Evolutionary conservation across 352 stramenopile genomes (phyloP), one percentile per base, ranked within the genome.

Genomic region (Plasmopara halstedii): DNA sequence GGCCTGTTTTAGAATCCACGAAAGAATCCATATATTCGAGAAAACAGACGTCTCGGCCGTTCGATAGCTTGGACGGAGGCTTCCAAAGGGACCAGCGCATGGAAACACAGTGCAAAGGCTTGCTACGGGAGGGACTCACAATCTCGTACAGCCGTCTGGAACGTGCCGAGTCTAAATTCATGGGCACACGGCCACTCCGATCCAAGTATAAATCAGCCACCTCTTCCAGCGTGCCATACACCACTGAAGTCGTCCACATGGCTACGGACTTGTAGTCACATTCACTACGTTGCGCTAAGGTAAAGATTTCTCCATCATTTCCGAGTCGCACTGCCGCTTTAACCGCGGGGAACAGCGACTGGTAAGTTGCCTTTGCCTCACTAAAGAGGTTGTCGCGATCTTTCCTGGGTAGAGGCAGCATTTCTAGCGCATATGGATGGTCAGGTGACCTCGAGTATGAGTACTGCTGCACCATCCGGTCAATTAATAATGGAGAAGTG

Each of bases 1-100:
- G 58, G 6, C 73, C 74, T 9, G 66, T 73, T 40, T 64, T 69
- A 22, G 50, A 61, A 50, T 87, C 74, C 21, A 73, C 55, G 49
- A 87, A 89, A 46, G 66, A 62, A 49, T 86, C 66, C 71, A 85
- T 85, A 52, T 64, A 72, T 46, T 87, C 75, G 29, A 83, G 37
- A 38, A 71, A 78, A 21, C 77, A 62, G 34, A 84, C 33, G 52
- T 87, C 75, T 25, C 72, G 63, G 35, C 73, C 64, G 17, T 62
- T 56, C 26, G 81, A 66, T 17, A 81, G 54, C 52, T 52, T 75
- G 21, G 62, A 67, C 23, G 70, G 70, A 10, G 61, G 55, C 36
- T 79, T 82, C 66, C 70, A 83, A 14, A 71, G 58, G 21, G 72
- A 79, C 70, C 73, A 86, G 35, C 72, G 73, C 48, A 88, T 46